phyloP scores from a whole-genome alignment of 352 stramenopile species.

The Globisporangium abappressorium region DNA sequence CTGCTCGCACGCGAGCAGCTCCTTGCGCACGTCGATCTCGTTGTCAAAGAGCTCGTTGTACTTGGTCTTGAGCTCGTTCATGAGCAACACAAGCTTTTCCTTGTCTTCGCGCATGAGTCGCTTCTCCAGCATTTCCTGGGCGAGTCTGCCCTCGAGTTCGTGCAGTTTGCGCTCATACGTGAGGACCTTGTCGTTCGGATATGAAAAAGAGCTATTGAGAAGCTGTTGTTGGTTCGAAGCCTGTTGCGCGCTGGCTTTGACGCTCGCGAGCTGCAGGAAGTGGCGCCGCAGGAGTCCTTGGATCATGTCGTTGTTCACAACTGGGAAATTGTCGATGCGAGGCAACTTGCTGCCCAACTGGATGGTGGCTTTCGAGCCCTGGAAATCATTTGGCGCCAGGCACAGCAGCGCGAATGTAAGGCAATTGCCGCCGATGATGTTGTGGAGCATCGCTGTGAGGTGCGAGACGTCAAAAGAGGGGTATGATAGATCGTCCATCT shows the following conservation, averaged over 20 bases:
- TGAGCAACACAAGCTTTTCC: constrained; percentile 31
- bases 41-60: constrained; percentile 64
- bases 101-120: constrained; percentile 47
- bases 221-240: neutral
- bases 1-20: constrained; percentile 59
- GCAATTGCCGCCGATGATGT: constrained; percentile 51
- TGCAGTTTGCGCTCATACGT: constrained; percentile 32
- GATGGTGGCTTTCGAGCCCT: constrained; percentile 36
- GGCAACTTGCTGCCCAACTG: constrained; percentile 32
- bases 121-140: constrained; percentile 39
- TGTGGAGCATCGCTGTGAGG: constrained; percentile 43
- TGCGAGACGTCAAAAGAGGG: constrained; percentile 29
- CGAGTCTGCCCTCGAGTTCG: constrained; percentile 39
- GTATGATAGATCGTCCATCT: constrained; percentile 2
- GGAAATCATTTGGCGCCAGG: constrained; percentile 34
- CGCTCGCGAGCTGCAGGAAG: constrained; percentile 13
- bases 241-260: constrained; percentile 1
- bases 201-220: neutral
- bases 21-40: constrained; percentile 52
- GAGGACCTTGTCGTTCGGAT: constrained; percentile 8
- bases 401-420: constrained; percentile 45
- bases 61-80: constrained; percentile 50
- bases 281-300: constrained; percentile 36
- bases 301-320: constrained; percentile 60
- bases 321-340: constrained; percentile 37